Evolutionary conservation across 1,284 basidiomycete genomes (phyloP).

Genomic region (Blastosporella zonata): DNA sequence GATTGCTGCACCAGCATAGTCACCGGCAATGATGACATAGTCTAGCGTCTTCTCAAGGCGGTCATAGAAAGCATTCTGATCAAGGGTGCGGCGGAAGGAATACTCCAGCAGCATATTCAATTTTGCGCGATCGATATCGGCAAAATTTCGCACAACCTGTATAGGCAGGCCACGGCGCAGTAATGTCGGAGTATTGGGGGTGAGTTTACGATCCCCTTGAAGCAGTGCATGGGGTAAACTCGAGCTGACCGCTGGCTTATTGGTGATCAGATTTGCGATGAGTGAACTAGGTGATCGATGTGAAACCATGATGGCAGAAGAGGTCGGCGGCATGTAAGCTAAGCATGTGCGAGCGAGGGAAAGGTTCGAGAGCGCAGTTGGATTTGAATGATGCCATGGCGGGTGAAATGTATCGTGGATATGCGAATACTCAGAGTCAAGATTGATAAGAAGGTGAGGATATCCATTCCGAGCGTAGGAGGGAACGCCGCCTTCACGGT

Average conservation of each 20-base stretch:
- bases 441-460: constrained; percentile 95
- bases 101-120: constrained; percentile 83
- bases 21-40: constrained; percentile 93
- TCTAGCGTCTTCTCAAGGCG: constrained; percentile 80
- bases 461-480: constrained; percentile 94
- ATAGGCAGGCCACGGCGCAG: constrained; percentile 88
- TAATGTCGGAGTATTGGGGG: constrained; percentile 90
- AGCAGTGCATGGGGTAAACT: constrained; percentile 92
- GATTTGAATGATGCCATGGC: constrained; percentile 78
- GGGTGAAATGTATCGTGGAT: constrained; percentile 85
- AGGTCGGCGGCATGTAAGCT: constrained; percentile 88
- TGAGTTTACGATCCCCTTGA: constrained; percentile 80
- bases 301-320: constrained; percentile 94
- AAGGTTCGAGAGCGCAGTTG: constrained; percentile 86
- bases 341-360: constrained; percentile 88
- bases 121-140: constrained; percentile 73
- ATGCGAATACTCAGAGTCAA: constrained; percentile 84
- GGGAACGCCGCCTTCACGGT: constrained; percentile 94
- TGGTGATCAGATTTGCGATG: constrained; percentile 97
- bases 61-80: constrained; percentile 74
- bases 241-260: constrained; percentile 95
- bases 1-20: constrained; percentile 94
- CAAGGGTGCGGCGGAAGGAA: constrained; percentile 78
- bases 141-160: constrained; percentile 68
- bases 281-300: constrained; percentile 95